Conservation (phyloP, 2,329 filamentous ascomycete genomes). For the Cladophialophora yegresii region DNA sequence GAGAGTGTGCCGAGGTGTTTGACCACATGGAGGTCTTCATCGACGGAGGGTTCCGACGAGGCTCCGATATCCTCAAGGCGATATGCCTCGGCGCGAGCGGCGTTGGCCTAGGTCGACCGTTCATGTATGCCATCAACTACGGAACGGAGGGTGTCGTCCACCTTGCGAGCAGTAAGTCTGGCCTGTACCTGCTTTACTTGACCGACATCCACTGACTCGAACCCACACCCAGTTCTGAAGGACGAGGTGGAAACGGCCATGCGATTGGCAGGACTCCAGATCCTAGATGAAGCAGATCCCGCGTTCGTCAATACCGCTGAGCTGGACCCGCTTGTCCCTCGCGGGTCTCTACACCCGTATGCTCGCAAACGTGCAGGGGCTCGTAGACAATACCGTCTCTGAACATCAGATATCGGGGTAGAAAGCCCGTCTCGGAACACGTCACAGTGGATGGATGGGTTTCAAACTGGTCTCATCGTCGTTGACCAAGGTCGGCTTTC, state of each 20-base stretch:
- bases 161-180: constrained; percentile 47
- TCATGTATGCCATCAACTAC: constrained; percentile 56
- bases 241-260: constrained; percentile 69
- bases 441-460: background rate
- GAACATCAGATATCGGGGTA: background rate
- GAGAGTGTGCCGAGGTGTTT: constrained; percentile 47
- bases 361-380: constrained; percentile 38
- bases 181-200: constrained; percentile 40
- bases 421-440: too few relatives aligned
- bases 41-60: constrained; percentile 57
- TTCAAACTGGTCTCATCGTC: background rate
- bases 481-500: background rate
- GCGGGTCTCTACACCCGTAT: constrained; percentile 47
- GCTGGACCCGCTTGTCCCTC: constrained; percentile 53
- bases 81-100: constrained; percentile 57
- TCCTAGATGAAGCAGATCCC: constrained; percentile 61
- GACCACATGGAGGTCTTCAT: constrained; percentile 54
- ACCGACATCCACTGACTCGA: constrained; percentile 51
- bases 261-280: constrained; percentile 65
- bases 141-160: constrained; percentile 58
- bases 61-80: constrained; percentile 58
- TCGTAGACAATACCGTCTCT: constrained; percentile 14
- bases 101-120: constrained; percentile 57
- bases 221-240: constrained; percentile 51
- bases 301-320: constrained; percentile 59